These are phyloP conservation scores for Botrytis medusae DNA, from an alignment of 2,329 filamentous ascomycete genomes.

Conservation along the genomic window DNA sequence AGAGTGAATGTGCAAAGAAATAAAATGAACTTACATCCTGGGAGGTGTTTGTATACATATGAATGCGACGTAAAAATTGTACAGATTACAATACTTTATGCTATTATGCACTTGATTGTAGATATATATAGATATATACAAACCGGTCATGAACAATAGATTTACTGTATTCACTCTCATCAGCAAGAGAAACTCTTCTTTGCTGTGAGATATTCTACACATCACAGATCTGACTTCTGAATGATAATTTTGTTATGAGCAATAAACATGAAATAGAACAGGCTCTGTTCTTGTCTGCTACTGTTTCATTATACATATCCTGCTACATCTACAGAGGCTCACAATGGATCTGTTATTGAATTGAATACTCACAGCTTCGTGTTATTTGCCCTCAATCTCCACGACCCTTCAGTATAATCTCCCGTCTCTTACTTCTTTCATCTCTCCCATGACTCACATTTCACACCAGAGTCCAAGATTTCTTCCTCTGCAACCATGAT, in stretches of 20 bases:
- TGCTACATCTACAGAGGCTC: neutral
- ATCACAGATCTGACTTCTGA: neutral
- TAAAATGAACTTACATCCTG: neutral
- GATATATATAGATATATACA: neutral
- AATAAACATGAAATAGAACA: neutral
- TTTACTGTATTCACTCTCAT: neutral
- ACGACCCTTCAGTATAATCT: neutral
- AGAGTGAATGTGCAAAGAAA: neutral
- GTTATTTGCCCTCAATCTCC: neutral
- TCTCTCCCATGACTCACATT: neutral
- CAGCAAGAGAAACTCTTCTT: neutral
- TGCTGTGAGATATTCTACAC: neutral
- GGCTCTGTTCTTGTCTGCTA: neutral
- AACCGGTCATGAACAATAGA: neutral
- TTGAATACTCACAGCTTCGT: neutral
- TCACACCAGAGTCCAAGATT: neutral
- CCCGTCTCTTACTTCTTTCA: no score
- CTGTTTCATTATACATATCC: neutral
- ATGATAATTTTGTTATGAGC: neutral
- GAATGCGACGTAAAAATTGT: neutral
- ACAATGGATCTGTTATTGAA: neutral
- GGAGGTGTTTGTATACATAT: neutral
- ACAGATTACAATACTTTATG: neutral
- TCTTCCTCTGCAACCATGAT: neutral
- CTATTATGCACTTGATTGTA: neutral